These are phyloP conservation scores for Batkoa obscura DNA, from an alignment of 371 early-diverging fungal species.

Conservation along the genomic window DNA sequence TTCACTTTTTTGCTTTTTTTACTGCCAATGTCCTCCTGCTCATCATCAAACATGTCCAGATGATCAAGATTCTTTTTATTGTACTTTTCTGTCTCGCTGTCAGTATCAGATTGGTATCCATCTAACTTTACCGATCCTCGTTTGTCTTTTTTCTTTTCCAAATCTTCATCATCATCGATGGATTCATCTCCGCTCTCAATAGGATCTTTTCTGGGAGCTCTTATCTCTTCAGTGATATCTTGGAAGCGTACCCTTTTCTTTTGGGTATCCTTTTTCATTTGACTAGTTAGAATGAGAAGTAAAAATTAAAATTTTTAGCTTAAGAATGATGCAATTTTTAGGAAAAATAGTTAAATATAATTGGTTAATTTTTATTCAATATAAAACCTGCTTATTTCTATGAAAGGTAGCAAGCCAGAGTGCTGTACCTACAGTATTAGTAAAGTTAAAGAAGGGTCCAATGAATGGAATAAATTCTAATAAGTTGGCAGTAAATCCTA, in stretches of 20 bases:
- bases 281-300: no score
- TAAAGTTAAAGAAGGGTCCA: not conserved
- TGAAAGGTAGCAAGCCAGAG: not conserved
- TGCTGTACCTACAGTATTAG: conserved; percentile 3
- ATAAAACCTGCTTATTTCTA: no score
- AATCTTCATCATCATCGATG: conserved; percentile 12
- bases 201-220: no score
- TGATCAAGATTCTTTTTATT: conserved; percentile 7
- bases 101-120: conserved; percentile 46
- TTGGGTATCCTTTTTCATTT: no score
- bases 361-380: no score
- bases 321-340: no score
- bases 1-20: conserved; percentile 2
- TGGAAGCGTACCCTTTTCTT: no score
- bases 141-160: not conserved
- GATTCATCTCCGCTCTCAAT: conserved; percentile 11
- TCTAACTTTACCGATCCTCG: conserved; percentile 11
- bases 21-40: not conserved
- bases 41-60: not conserved
- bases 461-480: not conserved
- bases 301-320: no score
- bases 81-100: conserved; percentile 14
- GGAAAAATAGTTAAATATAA: no score
- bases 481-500: not conserved
- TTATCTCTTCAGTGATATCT: no score